phyloP scores from a whole-genome alignment of 306 rosid genomes.

The Gastrolobium villosum region DNA sequence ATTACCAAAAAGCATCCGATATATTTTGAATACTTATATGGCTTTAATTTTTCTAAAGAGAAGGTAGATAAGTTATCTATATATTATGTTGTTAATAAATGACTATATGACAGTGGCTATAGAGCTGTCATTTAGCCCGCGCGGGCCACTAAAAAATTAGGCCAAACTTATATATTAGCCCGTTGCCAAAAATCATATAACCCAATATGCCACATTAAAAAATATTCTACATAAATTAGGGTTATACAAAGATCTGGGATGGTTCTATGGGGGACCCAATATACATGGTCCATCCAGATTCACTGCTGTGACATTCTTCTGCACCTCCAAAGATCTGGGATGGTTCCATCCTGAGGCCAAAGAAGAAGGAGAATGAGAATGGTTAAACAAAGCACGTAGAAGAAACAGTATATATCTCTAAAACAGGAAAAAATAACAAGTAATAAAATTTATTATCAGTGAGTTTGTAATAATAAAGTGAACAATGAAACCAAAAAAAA shows the following conservation, averaged over 20 bases:
- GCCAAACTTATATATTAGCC: too few relatives aligned
- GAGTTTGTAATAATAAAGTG: neutral
- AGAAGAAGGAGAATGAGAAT: conserved; percentile 22
- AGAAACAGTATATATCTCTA: conserved; percentile 28
- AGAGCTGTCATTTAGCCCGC: too few relatives aligned
- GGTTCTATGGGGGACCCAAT: too few relatives aligned
- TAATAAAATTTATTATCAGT: neutral
- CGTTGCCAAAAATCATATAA: too few relatives aligned
- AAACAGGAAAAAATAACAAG: conserved; percentile 36
- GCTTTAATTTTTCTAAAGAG: too few relatives aligned
- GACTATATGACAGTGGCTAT: neutral
- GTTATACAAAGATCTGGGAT: too few relatives aligned
- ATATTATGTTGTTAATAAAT: neutral
- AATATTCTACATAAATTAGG: too few relatives aligned
- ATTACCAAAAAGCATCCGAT: too few relatives aligned
- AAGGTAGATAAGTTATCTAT: too few relatives aligned
- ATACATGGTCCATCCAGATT: conserved; percentile 99
- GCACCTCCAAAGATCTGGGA: conserved; percentile 62
- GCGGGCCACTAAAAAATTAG: too few relatives aligned
- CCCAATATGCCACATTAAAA: too few relatives aligned
- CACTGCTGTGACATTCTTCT: conserved; percentile 95
- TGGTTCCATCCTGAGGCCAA: conserved; percentile 65
- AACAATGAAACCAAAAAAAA: neutral
- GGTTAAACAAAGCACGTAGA: neutral
- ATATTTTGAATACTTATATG: neutral